phyloP scores from a whole-genome alignment of 1,284 basidiomycete species.

The Trichosporon faecale region DNA sequence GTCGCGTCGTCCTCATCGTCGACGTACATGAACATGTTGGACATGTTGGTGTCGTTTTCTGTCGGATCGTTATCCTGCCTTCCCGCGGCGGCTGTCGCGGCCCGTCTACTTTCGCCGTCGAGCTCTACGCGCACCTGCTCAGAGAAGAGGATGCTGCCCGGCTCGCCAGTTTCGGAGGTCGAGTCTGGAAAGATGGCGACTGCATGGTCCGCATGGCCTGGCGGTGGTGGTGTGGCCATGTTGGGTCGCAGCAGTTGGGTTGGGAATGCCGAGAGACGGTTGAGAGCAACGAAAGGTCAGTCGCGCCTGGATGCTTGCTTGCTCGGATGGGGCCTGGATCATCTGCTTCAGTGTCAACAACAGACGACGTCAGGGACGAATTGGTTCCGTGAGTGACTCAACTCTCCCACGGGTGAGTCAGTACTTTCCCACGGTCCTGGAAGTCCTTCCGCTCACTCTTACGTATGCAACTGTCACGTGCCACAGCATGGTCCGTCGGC shows the following conservation, averaged over 20 bases:
- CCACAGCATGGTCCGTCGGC: background rate
- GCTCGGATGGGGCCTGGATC: background rate
- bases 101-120: background rate
- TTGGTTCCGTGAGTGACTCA: background rate
- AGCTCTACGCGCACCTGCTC: constrained; percentile 30
- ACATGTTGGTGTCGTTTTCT: background rate
- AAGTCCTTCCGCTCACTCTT: too few species aligned
- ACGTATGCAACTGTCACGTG: background rate
- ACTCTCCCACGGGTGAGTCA: background rate
- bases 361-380: background rate
- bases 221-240: constrained; percentile 10
- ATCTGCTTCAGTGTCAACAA: constrained; percentile 1
- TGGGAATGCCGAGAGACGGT: background rate
- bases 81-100: background rate
- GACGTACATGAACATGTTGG: constrained; percentile 1
- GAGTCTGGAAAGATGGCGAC: constrained; percentile 14
- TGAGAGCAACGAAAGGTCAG: background rate
- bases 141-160: constrained; percentile 40
- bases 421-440: too few species aligned
- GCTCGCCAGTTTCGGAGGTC: constrained; percentile 33
- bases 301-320: background rate
- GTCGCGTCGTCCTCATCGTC: constrained; percentile 11
- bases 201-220: constrained; percentile 6
- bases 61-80: background rate
- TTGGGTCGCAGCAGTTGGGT: background rate